Conservation (phyloP, 805 yeast genomes). For the Priceomyces medius region DNA sequence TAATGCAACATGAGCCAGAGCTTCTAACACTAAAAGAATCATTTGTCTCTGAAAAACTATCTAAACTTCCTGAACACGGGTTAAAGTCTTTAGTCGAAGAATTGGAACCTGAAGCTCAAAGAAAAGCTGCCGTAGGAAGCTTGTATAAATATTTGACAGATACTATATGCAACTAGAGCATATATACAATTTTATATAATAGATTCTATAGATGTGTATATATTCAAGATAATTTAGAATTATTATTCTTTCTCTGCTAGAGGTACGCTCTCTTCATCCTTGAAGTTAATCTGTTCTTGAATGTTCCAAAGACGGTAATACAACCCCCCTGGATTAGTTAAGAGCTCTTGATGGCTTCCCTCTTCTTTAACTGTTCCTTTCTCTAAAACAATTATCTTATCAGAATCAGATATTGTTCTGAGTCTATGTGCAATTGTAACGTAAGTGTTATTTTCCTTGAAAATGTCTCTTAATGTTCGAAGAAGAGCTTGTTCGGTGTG, state of each 20-base stretch:
- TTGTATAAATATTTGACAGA: conserved; percentile 7
- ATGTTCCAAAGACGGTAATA: conserved; percentile 87
- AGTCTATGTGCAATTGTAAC: conserved; percentile 92
- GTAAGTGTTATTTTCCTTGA: conserved; percentile 64
- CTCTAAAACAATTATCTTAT: conserved; percentile 83
- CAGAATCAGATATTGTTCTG: conserved; percentile 91
- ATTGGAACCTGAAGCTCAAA: conserved; percentile 16
- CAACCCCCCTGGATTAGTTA: conserved; percentile 55
- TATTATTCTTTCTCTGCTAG: not conserved
- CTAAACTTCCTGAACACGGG: conserved; percentile 38
- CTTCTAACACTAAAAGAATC: conserved; percentile 21
- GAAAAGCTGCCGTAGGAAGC: conserved; percentile 15
- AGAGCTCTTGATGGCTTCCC: conserved; percentile 72
- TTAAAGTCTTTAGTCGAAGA: conserved; percentile 24
- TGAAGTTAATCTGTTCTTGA: conserved; percentile 74
- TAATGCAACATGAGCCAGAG: conserved; percentile 37
- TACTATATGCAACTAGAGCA: not conserved
- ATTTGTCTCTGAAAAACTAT: conserved; percentile 31
- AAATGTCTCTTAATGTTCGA: conserved; percentile 67
- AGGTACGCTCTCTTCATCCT: conserved; percentile 19
- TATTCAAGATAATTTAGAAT: not conserved
- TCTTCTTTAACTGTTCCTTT: conserved; percentile 82
- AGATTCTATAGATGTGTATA: not conserved
- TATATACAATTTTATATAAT: not conserved
- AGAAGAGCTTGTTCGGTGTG: conserved; percentile 88